phyloP scores from a whole-genome alignment of 805 yeast genomes.

The Komagataella ulmi region DNA sequence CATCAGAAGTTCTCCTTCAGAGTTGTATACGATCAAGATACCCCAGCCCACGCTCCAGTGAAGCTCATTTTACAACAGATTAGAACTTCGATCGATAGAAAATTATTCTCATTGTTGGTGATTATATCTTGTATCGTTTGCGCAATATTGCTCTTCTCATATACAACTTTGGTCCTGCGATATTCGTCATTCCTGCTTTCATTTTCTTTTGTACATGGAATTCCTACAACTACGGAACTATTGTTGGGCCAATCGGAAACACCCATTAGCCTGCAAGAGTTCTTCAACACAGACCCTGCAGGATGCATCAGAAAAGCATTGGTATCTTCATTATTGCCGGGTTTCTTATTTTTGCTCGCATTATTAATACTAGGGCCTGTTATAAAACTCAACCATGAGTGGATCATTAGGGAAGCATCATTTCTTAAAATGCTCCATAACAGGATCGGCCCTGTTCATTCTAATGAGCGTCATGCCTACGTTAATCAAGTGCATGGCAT shows the following conservation, averaged over 20 bases:
- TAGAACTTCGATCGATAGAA: neutral
- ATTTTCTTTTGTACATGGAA: neutral
- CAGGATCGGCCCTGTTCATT: slow-evolving; percentile 37
- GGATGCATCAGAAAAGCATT: neutral
- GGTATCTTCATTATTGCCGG: neutral
- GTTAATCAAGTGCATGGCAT: neutral
- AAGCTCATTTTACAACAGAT: slow-evolving; percentile 27
- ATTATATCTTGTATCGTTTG: neutral
- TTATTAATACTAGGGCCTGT: neutral
- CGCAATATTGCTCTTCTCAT: neutral
- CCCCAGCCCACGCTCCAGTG: slow-evolving; percentile 47
- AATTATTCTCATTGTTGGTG: neutral
- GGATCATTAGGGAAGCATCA: slow-evolving; percentile 61
- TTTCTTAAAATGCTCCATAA: slow-evolving; percentile 42
- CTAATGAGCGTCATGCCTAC: neutral
- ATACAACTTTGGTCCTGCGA: neutral
- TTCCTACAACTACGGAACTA: neutral
- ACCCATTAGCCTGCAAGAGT: neutral
- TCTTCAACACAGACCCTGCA: neutral
- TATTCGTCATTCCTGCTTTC: neutral
- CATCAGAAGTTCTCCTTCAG: slow-evolving; percentile 50
- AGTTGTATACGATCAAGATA: slow-evolving; percentile 22
- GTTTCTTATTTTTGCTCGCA: neutral
- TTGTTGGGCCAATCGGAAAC: neutral
- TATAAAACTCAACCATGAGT: slow-evolving; percentile 35